phyloP scores from a whole-genome alignment of 108 stramenopile species.

The Epithemia pelagica region DNA sequence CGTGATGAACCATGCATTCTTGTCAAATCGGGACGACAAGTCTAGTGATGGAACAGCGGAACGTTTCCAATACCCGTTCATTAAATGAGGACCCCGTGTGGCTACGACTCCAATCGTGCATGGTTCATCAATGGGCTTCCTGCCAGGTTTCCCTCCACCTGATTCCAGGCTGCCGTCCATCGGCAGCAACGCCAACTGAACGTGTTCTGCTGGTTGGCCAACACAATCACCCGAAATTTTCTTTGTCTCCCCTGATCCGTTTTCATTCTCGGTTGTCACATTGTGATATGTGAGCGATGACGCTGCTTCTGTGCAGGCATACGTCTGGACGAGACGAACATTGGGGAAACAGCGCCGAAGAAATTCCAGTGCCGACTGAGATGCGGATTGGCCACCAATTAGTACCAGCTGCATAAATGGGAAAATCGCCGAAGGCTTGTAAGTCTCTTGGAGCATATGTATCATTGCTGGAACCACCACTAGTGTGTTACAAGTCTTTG shows the following conservation, averaged over 20 bases:
- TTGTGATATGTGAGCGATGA: constrained; percentile 83
- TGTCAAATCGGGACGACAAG: constrained; percentile 6
- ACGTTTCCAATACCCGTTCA: constrained; percentile 88
- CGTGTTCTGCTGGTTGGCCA: constrained; percentile 58
- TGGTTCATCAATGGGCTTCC: constrained; percentile 5
- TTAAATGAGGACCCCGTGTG: constrained; percentile 79
- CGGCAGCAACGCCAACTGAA: constrained; percentile 34
- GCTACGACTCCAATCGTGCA: constrained; percentile 59
- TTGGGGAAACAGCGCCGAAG: constrained; percentile 53
- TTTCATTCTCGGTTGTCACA: constrained; percentile 4
- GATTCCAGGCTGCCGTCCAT: neutral
- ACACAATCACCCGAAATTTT: constrained; percentile 43
- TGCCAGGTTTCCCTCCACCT: neutral
- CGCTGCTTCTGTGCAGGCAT: constrained; percentile 91
- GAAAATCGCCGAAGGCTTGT: constrained; percentile 11
- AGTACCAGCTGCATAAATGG: constrained; percentile 59
- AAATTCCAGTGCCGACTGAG: constrained; percentile 17
- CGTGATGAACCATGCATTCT: constrained; percentile 48
- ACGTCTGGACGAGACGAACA: constrained; percentile 82
- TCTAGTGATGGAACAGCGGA: constrained; percentile 23
- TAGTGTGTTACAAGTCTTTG: constrained; percentile 57
- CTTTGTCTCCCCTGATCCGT: neutral
- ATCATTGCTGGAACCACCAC: constrained; percentile 94
- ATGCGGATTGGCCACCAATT: constrained; percentile 82
- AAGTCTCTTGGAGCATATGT: constrained; percentile 32